Evolutionary conservation across 352 stramenopile species (phyloP).

Genomic region (Pythium scleroteichum): DNA sequence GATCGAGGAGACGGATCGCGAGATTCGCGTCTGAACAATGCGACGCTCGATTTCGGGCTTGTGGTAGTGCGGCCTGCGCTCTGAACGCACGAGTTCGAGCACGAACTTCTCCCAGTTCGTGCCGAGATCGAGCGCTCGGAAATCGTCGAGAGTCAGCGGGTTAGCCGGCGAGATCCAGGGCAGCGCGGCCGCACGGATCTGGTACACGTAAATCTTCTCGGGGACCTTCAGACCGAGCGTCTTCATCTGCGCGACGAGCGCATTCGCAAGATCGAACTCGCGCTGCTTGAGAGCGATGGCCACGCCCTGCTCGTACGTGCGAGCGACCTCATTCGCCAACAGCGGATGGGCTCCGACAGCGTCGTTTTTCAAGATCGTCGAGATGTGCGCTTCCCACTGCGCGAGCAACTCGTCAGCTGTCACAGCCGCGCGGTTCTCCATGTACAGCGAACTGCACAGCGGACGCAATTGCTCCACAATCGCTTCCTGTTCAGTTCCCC

Average conservation of each 20-base stretch:
- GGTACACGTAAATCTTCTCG: constrained; percentile 43
- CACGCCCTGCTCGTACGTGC: constrained; percentile 63
- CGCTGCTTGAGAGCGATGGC: constrained; percentile 74
- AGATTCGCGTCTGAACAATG: constrained; percentile 36
- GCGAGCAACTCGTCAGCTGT: constrained; percentile 28
- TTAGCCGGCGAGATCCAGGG: constrained; percentile 32
- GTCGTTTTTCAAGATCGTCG: constrained; percentile 21
- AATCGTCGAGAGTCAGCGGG: constrained; percentile 34
- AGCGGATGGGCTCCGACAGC: background rate
- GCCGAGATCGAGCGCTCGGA: constrained; percentile 35
- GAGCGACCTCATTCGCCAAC: constrained; percentile 35
- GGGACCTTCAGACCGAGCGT: constrained; percentile 33
- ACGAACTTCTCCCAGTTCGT: constrained; percentile 51
- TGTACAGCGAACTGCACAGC: constrained; percentile 55
- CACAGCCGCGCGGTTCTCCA: constrained; percentile 42
- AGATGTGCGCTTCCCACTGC: constrained; percentile 39
- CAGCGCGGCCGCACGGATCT: constrained; percentile 62
- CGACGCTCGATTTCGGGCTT: constrained; percentile 54
- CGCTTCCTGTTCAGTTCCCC: constrained; percentile 24
- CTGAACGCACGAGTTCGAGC: constrained; percentile 53
- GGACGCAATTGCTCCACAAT: constrained; percentile 43
- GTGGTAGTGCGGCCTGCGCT: constrained; percentile 58
- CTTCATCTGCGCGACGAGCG: constrained; percentile 52
- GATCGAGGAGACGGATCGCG: constrained; percentile 33
- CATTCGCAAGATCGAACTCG: constrained; percentile 51